A percentile compares a stretch with the other conserved stretches of the same genome.
phyloP scores from a whole-genome alignment of 1,284 basidiomycete species.

The Malassezia caprae region DNA sequence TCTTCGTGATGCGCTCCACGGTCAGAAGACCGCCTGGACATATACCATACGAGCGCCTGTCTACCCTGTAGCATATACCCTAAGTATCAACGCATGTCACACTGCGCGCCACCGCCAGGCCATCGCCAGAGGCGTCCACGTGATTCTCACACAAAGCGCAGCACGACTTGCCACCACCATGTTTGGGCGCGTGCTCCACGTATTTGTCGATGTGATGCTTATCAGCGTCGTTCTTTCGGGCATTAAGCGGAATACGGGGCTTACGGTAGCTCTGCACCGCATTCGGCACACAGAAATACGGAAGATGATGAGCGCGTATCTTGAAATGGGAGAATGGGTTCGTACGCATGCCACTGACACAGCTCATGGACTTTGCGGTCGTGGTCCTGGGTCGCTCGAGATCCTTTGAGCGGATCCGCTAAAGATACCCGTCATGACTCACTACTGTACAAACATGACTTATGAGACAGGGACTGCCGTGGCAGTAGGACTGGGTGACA shows the following conservation, averaged over 20 bases:
- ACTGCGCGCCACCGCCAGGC: background rate
- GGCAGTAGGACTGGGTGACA: conserved; percentile 17
- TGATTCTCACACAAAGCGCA: background rate
- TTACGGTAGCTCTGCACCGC: conserved; percentile 31
- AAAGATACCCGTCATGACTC: background rate
- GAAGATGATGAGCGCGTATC: conserved; percentile 36
- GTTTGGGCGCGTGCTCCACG: conserved; percentile 43
- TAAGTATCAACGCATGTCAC: background rate
- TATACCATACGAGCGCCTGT: background rate
- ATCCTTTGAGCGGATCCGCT: conserved; percentile 43
- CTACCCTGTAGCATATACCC: background rate
- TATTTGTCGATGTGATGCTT: conserved; percentile 41
- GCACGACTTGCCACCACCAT: conserved; percentile 16
- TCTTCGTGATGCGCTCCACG: background rate
- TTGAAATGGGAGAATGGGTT: conserved; percentile 48
- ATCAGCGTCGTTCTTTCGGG: conserved; percentile 41
- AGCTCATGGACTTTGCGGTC: conserved; percentile 43
- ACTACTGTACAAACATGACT: background rate
- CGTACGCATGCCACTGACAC: conserved; percentile 11
- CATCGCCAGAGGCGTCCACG: background rate
- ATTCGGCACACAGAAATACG: conserved; percentile 42
- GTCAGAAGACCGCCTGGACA: background rate
- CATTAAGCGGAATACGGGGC: conserved; percentile 43
- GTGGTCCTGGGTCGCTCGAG: conserved; percentile 43
- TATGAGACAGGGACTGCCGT: background rate